These are phyloP conservation scores for Ceratobasidium sp. DNA, from an alignment of 1,284 basidiomycete genomes.

Conservation along the genomic window DNA sequence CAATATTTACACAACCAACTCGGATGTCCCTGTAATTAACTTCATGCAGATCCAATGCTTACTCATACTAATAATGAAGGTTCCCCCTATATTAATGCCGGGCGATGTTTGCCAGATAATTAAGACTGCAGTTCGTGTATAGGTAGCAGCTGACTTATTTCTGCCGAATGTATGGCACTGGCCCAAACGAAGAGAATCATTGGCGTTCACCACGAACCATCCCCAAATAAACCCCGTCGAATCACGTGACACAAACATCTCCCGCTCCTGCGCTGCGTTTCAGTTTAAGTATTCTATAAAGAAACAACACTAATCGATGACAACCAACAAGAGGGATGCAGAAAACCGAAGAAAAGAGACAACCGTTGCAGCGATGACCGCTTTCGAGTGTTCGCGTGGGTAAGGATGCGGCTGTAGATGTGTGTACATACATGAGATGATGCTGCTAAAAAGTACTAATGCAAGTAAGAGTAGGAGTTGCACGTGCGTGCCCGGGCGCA, in stretches of 20 bases:
- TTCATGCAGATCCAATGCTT: too few relatives aligned
- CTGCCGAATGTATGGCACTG: too few relatives aligned
- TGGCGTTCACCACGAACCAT: not conserved
- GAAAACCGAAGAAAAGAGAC: slow-evolving; percentile 5
- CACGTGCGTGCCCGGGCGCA: too few relatives aligned
- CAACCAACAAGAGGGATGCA: not conserved
- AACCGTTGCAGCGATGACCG: slow-evolving; percentile 15
- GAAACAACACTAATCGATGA: not conserved
- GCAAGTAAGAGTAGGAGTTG: not conserved
- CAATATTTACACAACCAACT: too few relatives aligned
- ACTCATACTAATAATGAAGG: too few relatives aligned
- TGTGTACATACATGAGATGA: not conserved
- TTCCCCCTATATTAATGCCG: too few relatives aligned
- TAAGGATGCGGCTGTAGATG: slow-evolving; percentile 1
- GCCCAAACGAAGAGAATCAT: too few relatives aligned
- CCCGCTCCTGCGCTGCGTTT: not conserved
- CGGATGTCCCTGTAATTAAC: too few relatives aligned
- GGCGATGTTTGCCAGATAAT: too few relatives aligned
- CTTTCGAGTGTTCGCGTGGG: not conserved
- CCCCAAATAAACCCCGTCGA: not conserved
- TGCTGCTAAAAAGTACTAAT: not conserved
- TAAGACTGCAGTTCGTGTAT: too few relatives aligned
- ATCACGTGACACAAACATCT: slow-evolving; percentile 13
- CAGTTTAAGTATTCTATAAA: not conserved
- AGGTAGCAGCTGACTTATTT: too few relatives aligned